phyloP scores from a whole-genome alignment of 2,329 filamentous ascomycete species.

The Curvularia hawaiiensis region DNA sequence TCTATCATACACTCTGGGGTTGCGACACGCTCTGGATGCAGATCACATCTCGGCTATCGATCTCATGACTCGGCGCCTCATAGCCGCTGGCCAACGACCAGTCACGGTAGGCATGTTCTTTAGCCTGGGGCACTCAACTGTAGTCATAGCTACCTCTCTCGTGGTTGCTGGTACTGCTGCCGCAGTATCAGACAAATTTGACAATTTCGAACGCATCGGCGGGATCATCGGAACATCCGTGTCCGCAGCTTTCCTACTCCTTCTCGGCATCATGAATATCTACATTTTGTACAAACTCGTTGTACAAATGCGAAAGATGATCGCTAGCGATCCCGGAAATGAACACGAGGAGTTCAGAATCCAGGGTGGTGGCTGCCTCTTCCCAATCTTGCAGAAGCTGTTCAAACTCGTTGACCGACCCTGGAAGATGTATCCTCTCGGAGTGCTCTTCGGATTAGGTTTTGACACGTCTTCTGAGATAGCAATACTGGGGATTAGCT shows the following conservation, averaged over 20 bases:
- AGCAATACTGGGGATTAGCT: constrained; percentile 86
- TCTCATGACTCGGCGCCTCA: constrained; percentile 87
- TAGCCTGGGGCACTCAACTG: constrained; percentile 89
- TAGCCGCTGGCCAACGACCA: constrained; percentile 82
- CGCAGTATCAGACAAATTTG: constrained; percentile 80
- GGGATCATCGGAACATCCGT: constrained; percentile 90
- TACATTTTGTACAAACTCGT: constrained; percentile 84
- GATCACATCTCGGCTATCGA: constrained; percentile 94
- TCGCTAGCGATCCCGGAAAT: constrained; percentile 57
- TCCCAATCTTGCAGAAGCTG: constrained; percentile 71
- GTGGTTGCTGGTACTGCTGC: constrained; percentile 91
- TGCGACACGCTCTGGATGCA: constrained; percentile 96
- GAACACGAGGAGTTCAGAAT: constrained; percentile 65
- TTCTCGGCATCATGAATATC: constrained; percentile 81
- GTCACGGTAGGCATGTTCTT: constrained; percentile 96
- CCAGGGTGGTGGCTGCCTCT: constrained; percentile 77
- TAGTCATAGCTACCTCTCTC: constrained; percentile 87
- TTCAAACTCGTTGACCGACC: constrained; percentile 75
- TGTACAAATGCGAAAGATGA: constrained; percentile 66
- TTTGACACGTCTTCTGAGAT: constrained; percentile 97
- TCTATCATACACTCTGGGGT: constrained; percentile 84
- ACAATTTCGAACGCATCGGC: constrained; percentile 77
- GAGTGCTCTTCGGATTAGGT: constrained; percentile 83
- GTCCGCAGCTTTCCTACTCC: constrained; percentile 79
- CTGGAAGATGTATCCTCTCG: constrained; percentile 97